Base-by-base conservation (phyloP, 2,329 filamentous ascomycete species). In the Aotearoamyces nothofagi region DNA sequence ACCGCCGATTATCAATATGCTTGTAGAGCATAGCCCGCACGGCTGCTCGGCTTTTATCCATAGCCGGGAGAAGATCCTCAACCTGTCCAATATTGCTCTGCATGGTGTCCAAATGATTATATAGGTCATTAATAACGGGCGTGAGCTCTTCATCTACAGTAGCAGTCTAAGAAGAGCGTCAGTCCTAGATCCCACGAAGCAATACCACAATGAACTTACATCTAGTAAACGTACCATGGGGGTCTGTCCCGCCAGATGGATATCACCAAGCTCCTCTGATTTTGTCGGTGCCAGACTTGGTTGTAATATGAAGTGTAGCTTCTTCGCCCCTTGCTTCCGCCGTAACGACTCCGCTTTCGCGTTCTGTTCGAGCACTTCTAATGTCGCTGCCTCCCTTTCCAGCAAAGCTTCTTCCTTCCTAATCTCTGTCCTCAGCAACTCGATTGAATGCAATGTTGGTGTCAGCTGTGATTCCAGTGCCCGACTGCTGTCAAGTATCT, bases 391-490 rank as follows among this genome's bases (percentile, higher is more conserved):
- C 33, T 77, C 71, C 16, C 47, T 48, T 37, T 70, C 65, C 25
- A 78, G 53, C 37, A 62, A 58, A 17, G 43, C 51, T 51, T 74
- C 62, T 31, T 75, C 62, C 39, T 58, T 59, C 34, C 58, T 60
- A 39, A 66, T 63, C 48, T 78, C 74, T 15, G 58, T 54, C 30
- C 54, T 54, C 17, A 82, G 56, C 25, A 81, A 51, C 37, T 66
- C 61, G 14, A 78, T 65, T 4, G 69, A 62, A 49, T 81, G 74
- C 23, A 73, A 52, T 12, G 66, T 55, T 2, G 74, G 69, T 10
- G 68, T 72, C 4, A 81, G 61, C 50, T 66, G 62, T 34, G 54
- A 55, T 44, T 78, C 66, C 15, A 77, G 49, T 6, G 51, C 51
- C 32, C 58, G 53, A 36, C 68, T 68, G n/a, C 63, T 63, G 40